Evolutionary conservation across 176 grass and related monocot species (phyloP).

Genomic region (Secale cereale): DNA sequence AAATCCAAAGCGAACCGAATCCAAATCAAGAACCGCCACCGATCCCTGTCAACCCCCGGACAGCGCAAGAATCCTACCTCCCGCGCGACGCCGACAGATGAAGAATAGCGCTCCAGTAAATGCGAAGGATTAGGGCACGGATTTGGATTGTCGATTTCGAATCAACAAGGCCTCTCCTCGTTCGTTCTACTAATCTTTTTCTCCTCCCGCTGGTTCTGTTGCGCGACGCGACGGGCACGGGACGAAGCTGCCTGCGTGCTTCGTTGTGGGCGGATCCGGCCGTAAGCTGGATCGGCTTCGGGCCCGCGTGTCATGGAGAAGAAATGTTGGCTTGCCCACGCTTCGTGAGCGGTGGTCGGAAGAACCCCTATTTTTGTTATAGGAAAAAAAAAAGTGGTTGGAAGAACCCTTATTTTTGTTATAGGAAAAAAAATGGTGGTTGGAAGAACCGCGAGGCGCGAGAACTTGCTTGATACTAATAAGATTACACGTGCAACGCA

Average conservation of each 20-base stretch:
- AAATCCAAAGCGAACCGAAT: not conserved
- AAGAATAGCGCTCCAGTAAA: not conserved
- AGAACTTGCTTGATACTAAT: no score
- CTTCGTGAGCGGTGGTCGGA: not conserved
- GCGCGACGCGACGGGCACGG: constrained; percentile 1
- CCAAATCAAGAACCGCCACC: constrained; percentile 1
- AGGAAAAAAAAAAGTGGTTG: no score
- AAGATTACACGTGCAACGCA: no score
- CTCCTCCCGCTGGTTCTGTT: not conserved
- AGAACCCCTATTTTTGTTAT: not conserved
- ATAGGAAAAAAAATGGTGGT: no score
- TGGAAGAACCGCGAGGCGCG: no score
- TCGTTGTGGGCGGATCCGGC: not conserved
- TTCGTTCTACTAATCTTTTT: not conserved
- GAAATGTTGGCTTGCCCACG: not conserved
- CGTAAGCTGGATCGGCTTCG: not conserved
- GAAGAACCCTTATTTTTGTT: no score
- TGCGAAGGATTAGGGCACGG: not conserved
- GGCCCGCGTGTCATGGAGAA: not conserved
- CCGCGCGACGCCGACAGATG: not conserved
- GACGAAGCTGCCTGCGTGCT: constrained; percentile 13
- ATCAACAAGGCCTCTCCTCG: not conserved
- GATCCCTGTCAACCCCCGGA: not conserved
- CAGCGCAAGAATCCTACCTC: constrained; percentile 3
- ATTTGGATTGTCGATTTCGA: not conserved